Evolutionary conservation across 169 alveolate species (phyloP), one percentile per base, ranked within the genome.

Genomic region (Plasmodium adleri): DNA sequence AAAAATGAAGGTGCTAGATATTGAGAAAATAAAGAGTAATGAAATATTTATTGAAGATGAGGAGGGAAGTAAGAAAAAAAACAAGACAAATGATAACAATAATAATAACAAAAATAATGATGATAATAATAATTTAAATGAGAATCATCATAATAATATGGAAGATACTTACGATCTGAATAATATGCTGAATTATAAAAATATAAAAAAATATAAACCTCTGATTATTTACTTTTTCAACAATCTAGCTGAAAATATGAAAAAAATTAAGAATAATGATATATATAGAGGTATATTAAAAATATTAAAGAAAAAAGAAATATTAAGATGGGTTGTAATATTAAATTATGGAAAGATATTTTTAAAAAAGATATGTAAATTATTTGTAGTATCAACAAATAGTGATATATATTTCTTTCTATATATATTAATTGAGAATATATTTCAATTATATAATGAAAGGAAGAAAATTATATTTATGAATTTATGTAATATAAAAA

Each of bases 371-470:
- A 71, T 85, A 7, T 22, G 58, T 13, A 17, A 60, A 8, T 49
- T 70, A 20, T 85, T 85, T 47, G 60, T 85, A 8, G 9, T 71
- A 24, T 71, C 87, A 7, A 85, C 71, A n/a, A 85, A 85, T 17
- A 85, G 22, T 50, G 92, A 85, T 12, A 52, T 60, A 1, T 85
- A 85, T 64, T 85, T 85, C 32, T 62, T 85, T 63, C 54, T 71
- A 20, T 85, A 28, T 63, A 52, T 85, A 64, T 43, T 72, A 59
- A 85, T 85, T 24, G 76, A 72, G 59, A 85, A 85, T 17, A 71
- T 85, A 47, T 59, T 85, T 59, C 75, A 58, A 13, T 73, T 85
- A 24, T 85, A 47, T 47, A 85, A 85, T 85, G 78, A 85, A 52
- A 71, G 62, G 66, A 85, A 72, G 63, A 72, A 50, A 80, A 80